These are phyloP conservation scores for Zopfochytrium polystomum DNA, from an alignment of 371 early-diverging fungal species.

Conservation along the genomic window DNA sequence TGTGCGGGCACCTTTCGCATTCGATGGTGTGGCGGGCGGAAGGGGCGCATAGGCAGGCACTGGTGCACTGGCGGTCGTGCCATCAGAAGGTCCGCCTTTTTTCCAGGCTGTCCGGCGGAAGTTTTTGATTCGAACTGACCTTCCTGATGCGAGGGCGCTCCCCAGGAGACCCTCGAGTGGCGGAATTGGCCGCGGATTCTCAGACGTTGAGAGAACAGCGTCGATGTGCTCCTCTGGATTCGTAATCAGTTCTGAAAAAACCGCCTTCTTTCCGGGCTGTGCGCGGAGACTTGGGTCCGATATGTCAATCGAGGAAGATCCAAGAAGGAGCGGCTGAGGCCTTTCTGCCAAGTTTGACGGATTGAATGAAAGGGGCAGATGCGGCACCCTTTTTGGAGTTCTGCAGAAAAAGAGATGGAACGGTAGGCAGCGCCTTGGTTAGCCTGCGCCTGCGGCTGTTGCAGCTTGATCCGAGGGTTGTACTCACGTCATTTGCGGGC, in stretches of 20 bases:
- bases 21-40: not conserved
- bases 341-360: conserved; percentile 19
- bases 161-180: conserved; percentile 24
- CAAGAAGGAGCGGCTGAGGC: conserved; percentile 24
- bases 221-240: conserved; percentile 21
- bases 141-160: not conserved
- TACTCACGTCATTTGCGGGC: too few species aligned
- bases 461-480: too few species aligned
- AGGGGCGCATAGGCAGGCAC: not conserved
- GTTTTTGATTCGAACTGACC: conserved; percentile 13
- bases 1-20: not conserved
- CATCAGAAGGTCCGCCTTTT: not conserved
- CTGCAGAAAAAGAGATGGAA: too few species aligned
- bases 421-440: too few species aligned
- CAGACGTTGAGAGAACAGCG: conserved; percentile 15
- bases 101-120: conserved; percentile 18
- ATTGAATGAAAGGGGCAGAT: conserved; percentile 26
- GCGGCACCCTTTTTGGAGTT: conserved; percentile 16
- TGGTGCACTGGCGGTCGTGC: not conserved
- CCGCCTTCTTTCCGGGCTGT: conserved; percentile 12
- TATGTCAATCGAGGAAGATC: conserved; percentile 19
- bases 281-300: conserved; percentile 10
- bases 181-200: conserved; percentile 18
- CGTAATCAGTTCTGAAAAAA: conserved; percentile 28
- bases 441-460: too few species aligned